Evolutionary conservation across 2,329 filamentous ascomycete genomes (phyloP).

Genomic region (Sarocladium oryzae): DNA sequence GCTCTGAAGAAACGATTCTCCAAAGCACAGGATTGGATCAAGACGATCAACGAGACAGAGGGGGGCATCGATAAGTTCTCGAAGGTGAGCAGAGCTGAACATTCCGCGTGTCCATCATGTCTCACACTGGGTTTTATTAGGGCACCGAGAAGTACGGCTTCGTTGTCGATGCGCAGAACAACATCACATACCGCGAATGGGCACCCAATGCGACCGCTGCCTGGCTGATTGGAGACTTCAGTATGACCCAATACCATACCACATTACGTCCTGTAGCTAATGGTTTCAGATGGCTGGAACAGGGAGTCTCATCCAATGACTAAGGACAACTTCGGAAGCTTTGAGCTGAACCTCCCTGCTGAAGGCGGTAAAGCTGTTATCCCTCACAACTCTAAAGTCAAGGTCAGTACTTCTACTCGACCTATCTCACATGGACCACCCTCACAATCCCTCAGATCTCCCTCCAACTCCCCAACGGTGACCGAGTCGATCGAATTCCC

Average conservation of each 20-base stretch:
- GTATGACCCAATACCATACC: slow-evolving; percentile 38
- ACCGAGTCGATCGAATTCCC: slow-evolving; percentile 80
- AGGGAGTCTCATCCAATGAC: slow-evolving; percentile 78
- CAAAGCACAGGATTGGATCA: slow-evolving; percentile 81
- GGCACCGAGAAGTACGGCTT: slow-evolving; percentile 84
- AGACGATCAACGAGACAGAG: slow-evolving; percentile 73
- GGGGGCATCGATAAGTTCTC: slow-evolving; percentile 91
- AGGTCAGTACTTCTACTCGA: slow-evolving; percentile 48
- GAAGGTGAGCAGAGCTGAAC: slow-evolving; percentile 45
- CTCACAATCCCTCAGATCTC: slow-evolving; percentile 55
- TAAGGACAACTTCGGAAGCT: slow-evolving; percentile 78
- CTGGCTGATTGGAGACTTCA: slow-evolving; percentile 91
- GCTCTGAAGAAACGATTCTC: slow-evolving; percentile 68
- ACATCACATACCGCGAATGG: slow-evolving; percentile 92
- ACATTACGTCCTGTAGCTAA: slow-evolving; percentile 9
- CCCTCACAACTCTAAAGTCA: slow-evolving; percentile 90
- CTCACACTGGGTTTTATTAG: slow-evolving; percentile 34
- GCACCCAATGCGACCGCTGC: slow-evolving; percentile 83
- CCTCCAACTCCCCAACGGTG: slow-evolving; percentile 70
- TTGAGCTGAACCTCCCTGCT: slow-evolving; percentile 72
- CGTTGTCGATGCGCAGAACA: slow-evolving; percentile 72
- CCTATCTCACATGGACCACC: not conserved
- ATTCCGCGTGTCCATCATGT: not conserved
- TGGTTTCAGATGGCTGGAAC: slow-evolving; percentile 72
- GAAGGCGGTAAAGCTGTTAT: slow-evolving; percentile 71